Base-by-base conservation (phyloP, 768 basidiomycete species). In the Mycena maculata region DNA sequence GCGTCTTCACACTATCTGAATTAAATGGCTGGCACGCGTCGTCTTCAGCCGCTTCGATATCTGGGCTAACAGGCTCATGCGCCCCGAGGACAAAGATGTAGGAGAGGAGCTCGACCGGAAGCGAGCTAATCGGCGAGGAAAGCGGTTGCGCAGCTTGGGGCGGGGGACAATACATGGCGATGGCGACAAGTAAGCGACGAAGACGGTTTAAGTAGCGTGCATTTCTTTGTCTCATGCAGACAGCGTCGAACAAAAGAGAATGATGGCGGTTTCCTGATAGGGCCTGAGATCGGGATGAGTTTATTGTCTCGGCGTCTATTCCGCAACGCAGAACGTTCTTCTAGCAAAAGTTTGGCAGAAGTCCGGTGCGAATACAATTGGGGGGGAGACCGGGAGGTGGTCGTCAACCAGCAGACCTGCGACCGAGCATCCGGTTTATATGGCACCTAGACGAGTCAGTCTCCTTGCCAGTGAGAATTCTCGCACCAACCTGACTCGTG, bases 91-190 rank as follows among this genome's bases (percentile, higher is more conserved):
- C 68, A 71, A 90, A 88, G 63, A 90, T 85, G 56, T 86, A 82
- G 0, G 88, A 83, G 30, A 90, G 80, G 8, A 89, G 80, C 76
- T 90, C 88, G 36, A 84, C 81, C 10, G 89, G 88, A 27, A 90
- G 83, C 25, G 67, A 75, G 69, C 78, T 71, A 58, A 87, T 81
- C 4, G 82, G 79, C 12, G 62, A 1, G 28, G 38, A 18, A 13
- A 7, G 47, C 25, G 25, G 25, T 13, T 38, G 25, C 16, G 16
- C 20, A 23, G 18, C 33, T 4, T 53, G 27, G 18, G 22, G 41
- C n/a, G 52, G 42, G 53, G 18, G 44, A 22, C 1, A 45, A 47
- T 39, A 41, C 62, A 63, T 63, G 30, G 62, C 31, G 53, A 30
- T 28, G 33, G 15, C n/a, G n/a, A n/a, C 20, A 30, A 38, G n/a